Conservation (phyloP, 2,329 filamentous ascomycete species). For the Penicillium rolfsii region DNA sequence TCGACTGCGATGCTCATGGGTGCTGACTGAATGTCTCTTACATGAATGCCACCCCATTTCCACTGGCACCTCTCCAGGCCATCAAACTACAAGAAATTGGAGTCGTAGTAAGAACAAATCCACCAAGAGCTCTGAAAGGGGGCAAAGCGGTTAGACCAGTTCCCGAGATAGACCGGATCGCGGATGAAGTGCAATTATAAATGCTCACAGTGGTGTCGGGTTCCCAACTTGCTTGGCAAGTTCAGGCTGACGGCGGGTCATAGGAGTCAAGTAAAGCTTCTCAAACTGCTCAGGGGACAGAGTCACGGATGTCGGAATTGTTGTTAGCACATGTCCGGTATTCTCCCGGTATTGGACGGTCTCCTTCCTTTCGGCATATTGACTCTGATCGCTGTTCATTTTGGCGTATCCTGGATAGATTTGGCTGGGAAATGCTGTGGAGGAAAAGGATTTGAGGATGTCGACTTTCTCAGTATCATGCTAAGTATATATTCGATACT, state of each 20-base stretch:
- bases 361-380: slow-evolving; percentile 13
- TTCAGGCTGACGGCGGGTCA: slow-evolving; percentile 35
- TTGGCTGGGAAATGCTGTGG: too few species aligned
- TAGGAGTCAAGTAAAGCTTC: slow-evolving; percentile 40
- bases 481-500: too few species aligned
- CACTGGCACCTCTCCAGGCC: slow-evolving; percentile 33
- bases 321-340: slow-evolving; percentile 11
- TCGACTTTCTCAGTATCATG: too few species aligned
- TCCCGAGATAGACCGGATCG: too few species aligned
- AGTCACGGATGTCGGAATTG: slow-evolving; percentile 30
- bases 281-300: slow-evolving; percentile 41
- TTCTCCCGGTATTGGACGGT: slow-evolving; percentile 13
- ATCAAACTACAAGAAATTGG: slow-evolving; percentile 33
- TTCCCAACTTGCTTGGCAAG: slow-evolving; percentile 38
- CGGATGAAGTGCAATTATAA: too few species aligned
- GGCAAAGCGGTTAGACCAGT: too few species aligned
- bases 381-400: slow-evolving; percentile 14
- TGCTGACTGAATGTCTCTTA: slow-evolving; percentile 10
- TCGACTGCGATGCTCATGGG: slow-evolving; percentile 1
- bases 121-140: slow-evolving; percentile 27
- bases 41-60: slow-evolving; percentile 32
- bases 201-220: slow-evolving; percentile 38
- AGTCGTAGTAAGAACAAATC: slow-evolving; percentile 33
- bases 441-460: too few species aligned
- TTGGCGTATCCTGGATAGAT: not conserved